Base-by-base conservation (phyloP, 768 basidiomycete species). In the Lactarius trivialis region DNA sequence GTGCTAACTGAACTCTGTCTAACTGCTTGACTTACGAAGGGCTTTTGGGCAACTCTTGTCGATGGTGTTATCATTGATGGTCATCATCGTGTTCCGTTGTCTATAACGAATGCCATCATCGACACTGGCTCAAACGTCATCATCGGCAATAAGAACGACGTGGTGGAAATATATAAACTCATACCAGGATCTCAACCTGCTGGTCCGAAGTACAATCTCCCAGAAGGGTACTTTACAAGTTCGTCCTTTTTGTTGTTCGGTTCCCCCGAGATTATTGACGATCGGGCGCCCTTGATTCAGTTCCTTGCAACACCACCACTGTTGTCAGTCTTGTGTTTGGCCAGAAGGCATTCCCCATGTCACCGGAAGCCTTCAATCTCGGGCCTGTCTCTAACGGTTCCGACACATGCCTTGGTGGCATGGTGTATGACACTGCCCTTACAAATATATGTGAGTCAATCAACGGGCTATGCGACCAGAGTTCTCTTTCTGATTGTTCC, bases 91-190 rank as follows among this genome's bases (percentile, higher is more conserved):
- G 49, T 26, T 28, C 37, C 19, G 19, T 34, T 36, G 30, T n/a
- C 1, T 21, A 1, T 11, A 9, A 54, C 0, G 11, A 75, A 9
- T 26, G 55, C 66, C 34, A 65, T 69, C 55, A 63, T 71, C 48
- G 68, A 66, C 58, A 60, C 41, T 70, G 67, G 68, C 17, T 68
- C 68, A 2, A 69, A 65, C 17, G 60, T 68, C 32, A 59, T 69
- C 60, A 55, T 68, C 49, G 68, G 62, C 8, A 43, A 64, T 53
- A 3, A 59, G 8, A 30, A 19, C 3, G 34, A 52, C 30, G 58
- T 68, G 6, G 30, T 36, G 19, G 56, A 57, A 19, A 24, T 68
- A 32, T 68, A 68, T 45, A 32, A 24, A 24, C 36, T 45, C 19
- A 63, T 69, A 56, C 60, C 65, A 32, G 65, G 65, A 9, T 43